Percentiles rank a stretch among this genome's conserved stretches.
Conservation (phyloP, 1,284 basidiomycete genomes). For the Ceratobasidium sp. region DNA sequence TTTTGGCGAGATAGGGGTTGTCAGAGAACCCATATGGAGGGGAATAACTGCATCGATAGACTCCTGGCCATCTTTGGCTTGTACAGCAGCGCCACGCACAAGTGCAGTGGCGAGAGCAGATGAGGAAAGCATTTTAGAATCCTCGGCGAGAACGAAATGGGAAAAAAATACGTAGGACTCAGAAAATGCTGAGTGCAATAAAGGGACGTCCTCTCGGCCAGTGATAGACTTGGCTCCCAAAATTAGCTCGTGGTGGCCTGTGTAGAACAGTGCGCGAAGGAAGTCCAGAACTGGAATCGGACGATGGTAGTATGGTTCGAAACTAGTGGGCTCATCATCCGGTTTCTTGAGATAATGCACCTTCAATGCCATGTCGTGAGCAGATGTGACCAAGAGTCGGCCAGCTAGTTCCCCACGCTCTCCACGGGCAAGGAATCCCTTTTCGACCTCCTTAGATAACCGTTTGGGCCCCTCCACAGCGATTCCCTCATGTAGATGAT, state of each 20-base stretch:
- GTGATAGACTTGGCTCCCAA: background rate
- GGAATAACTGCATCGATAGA: conserved; percentile 23
- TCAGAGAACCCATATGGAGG: conserved; percentile 5
- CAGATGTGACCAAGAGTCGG: conserved; percentile 8
- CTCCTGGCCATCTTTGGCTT: conserved; percentile 8
- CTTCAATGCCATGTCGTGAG: conserved; percentile 1
- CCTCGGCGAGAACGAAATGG: conserved; percentile 6
- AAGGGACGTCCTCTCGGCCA: too few relatives aligned
- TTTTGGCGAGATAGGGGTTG: background rate
- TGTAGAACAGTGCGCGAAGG: background rate
- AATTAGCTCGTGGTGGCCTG: background rate
- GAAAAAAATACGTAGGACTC: conserved; percentile 5
- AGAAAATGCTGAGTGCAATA: background rate
- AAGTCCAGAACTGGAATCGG: conserved; percentile 4
- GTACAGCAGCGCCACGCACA: conserved; percentile 1
- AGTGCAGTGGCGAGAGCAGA: background rate
- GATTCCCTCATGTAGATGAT: background rate
- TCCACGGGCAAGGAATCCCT: background rate
- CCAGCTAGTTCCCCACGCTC: conserved; percentile 1
- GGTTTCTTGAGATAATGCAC: background rate
- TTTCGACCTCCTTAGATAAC: background rate
- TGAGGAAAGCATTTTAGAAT: background rate
- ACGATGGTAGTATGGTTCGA: background rate
- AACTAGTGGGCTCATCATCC: background rate
- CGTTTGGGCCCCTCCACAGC: background rate